Evolutionary conservation across 1,139 yeast species (phyloP), one percentile per base, ranked within the genome.

Genomic region (Pneumocystis wakefieldiae): DNA sequence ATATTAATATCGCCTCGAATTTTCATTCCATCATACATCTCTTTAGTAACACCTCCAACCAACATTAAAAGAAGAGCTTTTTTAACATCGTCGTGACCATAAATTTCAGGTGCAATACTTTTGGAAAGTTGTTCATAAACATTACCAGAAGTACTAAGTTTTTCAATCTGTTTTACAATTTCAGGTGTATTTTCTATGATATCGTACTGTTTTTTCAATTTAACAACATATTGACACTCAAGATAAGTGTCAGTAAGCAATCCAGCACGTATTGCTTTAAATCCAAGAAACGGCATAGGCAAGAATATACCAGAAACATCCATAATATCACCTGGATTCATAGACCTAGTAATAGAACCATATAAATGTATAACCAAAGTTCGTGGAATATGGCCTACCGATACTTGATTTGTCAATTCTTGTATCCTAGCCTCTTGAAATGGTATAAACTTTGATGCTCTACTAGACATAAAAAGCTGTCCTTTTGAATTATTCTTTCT

Each of bases 31-130:
- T 94, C 98, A 59, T 95, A 96, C 70, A 91, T 84, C 72, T 84
- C 88, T 74, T 94, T 94, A 63, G 95, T 87, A 41, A 91, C 97
- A 72, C 98, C 98, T 65, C 98, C 97, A 69, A 94, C 90, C 61
- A 94, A 78, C 65, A 92, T 78, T 67, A 94, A 76, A 60, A 94
- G 76, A 65, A 94, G 77, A 10, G 96, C 91, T 75, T 92, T 94
- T 74, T 94, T 94, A 67, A 94, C 90, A 74, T 94, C 98, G 61
- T 83, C 78, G 72, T 92, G 96, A 55, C 98, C 98, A 70, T 80
- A 94, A 72, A 94, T 94, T 77, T 94, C 98, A 0, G 99, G 99
- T 0, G 99, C 98, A 74, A 94, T 92, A 0, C 96, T 88, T 70
- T 80, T 79, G 24, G 98, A 90, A 66, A 94, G 78, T 67, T 86